Percentiles rank a stretch among this genome's conserved stretches.
These are phyloP conservation scores for Hymenoscyphus repandus DNA, from an alignment of 2,329 filamentous ascomycete genomes.

Conservation along the genomic window DNA sequence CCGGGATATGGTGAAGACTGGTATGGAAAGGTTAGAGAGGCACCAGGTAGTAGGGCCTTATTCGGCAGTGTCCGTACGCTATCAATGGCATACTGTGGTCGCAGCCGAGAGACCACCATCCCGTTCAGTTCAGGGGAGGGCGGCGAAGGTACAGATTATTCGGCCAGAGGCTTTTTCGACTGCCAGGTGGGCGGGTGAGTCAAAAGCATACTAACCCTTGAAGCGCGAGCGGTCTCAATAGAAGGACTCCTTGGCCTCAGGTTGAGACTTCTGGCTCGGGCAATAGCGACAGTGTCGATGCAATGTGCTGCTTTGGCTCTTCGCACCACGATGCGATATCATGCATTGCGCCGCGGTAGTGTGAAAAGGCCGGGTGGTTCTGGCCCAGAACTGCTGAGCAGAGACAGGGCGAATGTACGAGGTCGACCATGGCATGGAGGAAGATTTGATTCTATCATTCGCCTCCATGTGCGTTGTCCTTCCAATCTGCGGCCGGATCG, in stretches of 20 bases:
- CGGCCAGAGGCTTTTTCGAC: no score
- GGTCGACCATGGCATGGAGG: slow-evolving; percentile 1
- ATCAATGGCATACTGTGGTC: neutral
- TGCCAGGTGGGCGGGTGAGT: no score
- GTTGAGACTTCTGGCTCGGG: no score
- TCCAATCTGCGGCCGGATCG: neutral
- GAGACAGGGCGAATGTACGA: slow-evolving; percentile 2
- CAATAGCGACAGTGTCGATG: no score
- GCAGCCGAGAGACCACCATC: neutral
- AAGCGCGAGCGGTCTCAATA: no score
- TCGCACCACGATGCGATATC: neutral
- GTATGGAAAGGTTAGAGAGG: no score
- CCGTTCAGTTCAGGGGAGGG: neutral
- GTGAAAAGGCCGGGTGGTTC: neutral
- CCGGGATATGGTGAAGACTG: no score
- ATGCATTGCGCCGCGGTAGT: slow-evolving; percentile 5
- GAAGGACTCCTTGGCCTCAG: no score
- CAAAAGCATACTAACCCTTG: no score
- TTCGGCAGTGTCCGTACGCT: neutral
- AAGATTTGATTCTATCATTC: slow-evolving; percentile 3
- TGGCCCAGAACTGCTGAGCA: no score
- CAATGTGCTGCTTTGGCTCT: neutral
- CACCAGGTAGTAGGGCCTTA: neutral
- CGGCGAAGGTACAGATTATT: no score
- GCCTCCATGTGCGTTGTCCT: slow-evolving; percentile 3